These are phyloP conservation scores for Camellia japonica DNA, from an alignment of 148 eudicot species.

Conservation along the genomic window DNA sequence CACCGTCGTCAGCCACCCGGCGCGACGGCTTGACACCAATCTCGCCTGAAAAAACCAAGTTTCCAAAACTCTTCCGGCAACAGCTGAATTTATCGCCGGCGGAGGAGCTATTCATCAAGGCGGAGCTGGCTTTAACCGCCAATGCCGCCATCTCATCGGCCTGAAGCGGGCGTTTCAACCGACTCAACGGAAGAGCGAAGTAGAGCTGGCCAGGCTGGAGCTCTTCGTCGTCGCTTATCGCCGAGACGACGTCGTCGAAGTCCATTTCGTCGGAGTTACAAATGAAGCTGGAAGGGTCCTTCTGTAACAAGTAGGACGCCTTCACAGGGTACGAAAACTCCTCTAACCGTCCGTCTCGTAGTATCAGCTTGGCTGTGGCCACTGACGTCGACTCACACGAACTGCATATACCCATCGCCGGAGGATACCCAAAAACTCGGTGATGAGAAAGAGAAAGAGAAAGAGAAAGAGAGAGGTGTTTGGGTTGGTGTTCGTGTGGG, in stretches of 20 bases:
- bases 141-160: conserved; percentile 93
- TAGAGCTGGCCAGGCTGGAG: conserved; percentile 74
- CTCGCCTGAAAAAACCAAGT: conserved; percentile 7
- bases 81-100: conserved; percentile 43
- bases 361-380: conserved; percentile 49
- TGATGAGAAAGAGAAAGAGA: not conserved
- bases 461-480: not conserved
- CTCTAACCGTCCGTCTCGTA: conserved; percentile 51
- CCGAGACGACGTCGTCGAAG: conserved; percentile 54
- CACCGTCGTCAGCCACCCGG: conserved; percentile 31
- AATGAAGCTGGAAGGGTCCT: conserved; percentile 37
- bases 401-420: conserved; percentile 51
- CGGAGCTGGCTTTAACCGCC: conserved; percentile 87
- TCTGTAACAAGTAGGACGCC: conserved; percentile 48
- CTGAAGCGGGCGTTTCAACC: conserved; percentile 44
- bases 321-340: conserved; percentile 57
- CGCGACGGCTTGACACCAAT: conserved; percentile 13
- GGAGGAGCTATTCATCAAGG: conserved; percentile 35
- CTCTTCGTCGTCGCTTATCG: conserved; percentile 53
- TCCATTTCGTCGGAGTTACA: conserved; percentile 94
- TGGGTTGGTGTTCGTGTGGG: too few relatives aligned
- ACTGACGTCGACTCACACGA: conserved; percentile 46
- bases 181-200: conserved; percentile 63
- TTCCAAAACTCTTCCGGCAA: conserved; percentile 18
- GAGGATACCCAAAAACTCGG: too few relatives aligned